Conservation (phyloP, 225 moss, liverwort and hornwort species). For the Polytrichum commune region DNA sequence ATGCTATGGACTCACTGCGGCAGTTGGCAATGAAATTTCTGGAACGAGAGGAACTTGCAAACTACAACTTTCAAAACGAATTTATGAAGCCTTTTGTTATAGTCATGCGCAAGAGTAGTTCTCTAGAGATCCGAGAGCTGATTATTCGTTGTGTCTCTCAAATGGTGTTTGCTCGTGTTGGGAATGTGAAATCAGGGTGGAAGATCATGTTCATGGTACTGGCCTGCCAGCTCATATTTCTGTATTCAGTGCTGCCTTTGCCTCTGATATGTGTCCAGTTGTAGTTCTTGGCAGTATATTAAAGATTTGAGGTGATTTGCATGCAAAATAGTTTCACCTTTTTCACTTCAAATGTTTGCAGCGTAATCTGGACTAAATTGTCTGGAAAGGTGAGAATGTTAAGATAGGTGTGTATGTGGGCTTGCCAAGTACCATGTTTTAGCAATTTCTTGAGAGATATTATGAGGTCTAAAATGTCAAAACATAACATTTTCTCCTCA, state of each 20-base stretch:
- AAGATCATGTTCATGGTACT: slow-evolving; percentile 79
- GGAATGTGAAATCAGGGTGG: slow-evolving; percentile 73
- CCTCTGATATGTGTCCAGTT: too few relatives aligned
- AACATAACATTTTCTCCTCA: background rate
- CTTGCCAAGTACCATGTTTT: too few relatives aligned
- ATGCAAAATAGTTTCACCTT: too few relatives aligned
- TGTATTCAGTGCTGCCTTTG: too few relatives aligned
- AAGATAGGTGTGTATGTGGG: too few relatives aligned
- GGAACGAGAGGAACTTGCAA: slow-evolving; percentile 66
- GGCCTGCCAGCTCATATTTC: background rate
- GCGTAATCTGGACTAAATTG: too few relatives aligned
- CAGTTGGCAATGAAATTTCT: slow-evolving; percentile 73
- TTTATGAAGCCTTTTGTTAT: slow-evolving; percentile 77
- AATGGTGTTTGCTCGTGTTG: slow-evolving; percentile 74
- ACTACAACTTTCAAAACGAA: slow-evolving; percentile 73
- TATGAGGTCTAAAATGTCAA: too few relatives aligned
- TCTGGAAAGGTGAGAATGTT: too few relatives aligned
- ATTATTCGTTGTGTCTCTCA: slow-evolving; percentile 74
- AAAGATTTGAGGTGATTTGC: too few relatives aligned
- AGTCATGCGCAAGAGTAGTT: slow-evolving; percentile 76
- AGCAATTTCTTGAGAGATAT: too few relatives aligned
- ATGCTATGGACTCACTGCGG: slow-evolving; percentile 71
- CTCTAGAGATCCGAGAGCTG: slow-evolving; percentile 67
- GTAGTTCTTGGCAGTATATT: too few relatives aligned
- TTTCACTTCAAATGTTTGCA: too few relatives aligned